These are phyloP conservation scores for Sphagnum magellanicum DNA, from an alignment of 228 moss, liverwort and hornwort genomes.

Conservation along the genomic window DNA sequence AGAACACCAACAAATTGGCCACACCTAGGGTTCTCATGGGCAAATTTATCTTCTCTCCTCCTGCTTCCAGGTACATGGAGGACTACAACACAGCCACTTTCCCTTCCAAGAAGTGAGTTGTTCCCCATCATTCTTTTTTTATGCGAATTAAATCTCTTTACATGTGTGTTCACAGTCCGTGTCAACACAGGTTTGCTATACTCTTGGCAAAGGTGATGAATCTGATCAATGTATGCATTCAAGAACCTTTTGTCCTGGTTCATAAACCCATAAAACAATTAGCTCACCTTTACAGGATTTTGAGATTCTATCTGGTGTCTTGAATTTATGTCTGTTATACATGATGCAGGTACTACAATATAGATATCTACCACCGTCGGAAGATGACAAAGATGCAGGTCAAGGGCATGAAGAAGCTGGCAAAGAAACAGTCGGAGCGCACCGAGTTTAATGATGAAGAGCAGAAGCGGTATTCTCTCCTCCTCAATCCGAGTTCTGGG, in stretches of 20 bases:
- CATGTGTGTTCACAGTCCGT: not conserved
- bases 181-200: not conserved
- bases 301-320: too few relatives aligned
- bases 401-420: slow-evolving; percentile 71
- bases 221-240: too few relatives aligned
- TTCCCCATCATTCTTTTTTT: not conserved
- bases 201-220: not conserved
- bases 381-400: slow-evolving; percentile 63
- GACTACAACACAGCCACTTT: slow-evolving; percentile 95
- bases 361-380: slow-evolving; percentile 83
- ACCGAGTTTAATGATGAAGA: slow-evolving; percentile 98
- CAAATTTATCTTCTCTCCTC: too few relatives aligned
- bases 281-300: too few relatives aligned
- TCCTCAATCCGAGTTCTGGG: not conserved
- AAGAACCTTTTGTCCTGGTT: too few relatives aligned
- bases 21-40: too few relatives aligned
- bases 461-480: slow-evolving; percentile 59
- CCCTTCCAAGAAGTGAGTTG: slow-evolving; percentile 80
- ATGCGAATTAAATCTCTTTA: not conserved
- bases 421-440: slow-evolving; percentile 49
- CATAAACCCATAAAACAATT: too few relatives aligned
- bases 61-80: slow-evolving; percentile 74
- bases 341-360: slow-evolving; percentile 75
- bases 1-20: too few relatives aligned
- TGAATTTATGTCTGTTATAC: not conserved